A percentile compares a stretch with the other conserved stretches of the same genome.
Conservation (phyloP, 2,329 filamentous ascomycete species). For the Saccharata proteae region DNA sequence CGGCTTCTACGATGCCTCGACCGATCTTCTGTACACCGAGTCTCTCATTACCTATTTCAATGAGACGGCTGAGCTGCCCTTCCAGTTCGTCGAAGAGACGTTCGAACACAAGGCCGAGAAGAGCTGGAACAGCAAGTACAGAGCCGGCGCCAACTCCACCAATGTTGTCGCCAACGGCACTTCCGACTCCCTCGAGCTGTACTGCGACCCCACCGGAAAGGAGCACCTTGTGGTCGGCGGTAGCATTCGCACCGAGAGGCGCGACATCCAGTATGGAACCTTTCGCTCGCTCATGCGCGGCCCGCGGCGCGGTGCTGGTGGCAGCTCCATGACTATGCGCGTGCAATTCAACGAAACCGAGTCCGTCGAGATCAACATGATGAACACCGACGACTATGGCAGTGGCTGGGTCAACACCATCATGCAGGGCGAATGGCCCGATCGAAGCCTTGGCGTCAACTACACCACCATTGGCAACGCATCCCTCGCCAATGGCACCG, state of each 20-base stretch:
- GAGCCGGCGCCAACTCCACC: slow-evolving; percentile 28
- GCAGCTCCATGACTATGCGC: slow-evolving; percentile 35
- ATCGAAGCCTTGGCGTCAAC: slow-evolving; percentile 25
- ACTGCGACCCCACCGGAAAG: slow-evolving; percentile 19
- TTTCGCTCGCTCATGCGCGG: slow-evolving; percentile 33
- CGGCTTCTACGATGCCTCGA: slow-evolving; percentile 31
- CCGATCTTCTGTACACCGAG: slow-evolving; percentile 32
- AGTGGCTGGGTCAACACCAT: slow-evolving; percentile 29
- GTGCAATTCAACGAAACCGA: slow-evolving; percentile 34
- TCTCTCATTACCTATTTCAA: slow-evolving; percentile 40
- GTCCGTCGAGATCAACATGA: slow-evolving; percentile 30
- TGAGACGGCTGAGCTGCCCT: slow-evolving; percentile 27
- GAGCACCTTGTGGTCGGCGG: slow-evolving; percentile 33
- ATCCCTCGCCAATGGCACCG: slow-evolving; percentile 17
- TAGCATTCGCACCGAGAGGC: slow-evolving; percentile 29
- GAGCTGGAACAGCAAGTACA: slow-evolving; percentile 34
- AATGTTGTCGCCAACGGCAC: slow-evolving; percentile 26
- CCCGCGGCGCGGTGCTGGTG: slow-evolving; percentile 22
- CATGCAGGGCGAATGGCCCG: slow-evolving; percentile 27
- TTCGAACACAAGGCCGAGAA: slow-evolving; percentile 34
- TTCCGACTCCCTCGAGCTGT: slow-evolving; percentile 20
- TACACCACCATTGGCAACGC: slow-evolving; percentile 26
- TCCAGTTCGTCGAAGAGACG: slow-evolving; percentile 26
- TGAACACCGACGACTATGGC: slow-evolving; percentile 30
- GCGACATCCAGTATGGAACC: slow-evolving; percentile 37